These are phyloP conservation scores for Coemansia nantahalensis DNA, from an alignment of 192 early-diverging fungal genomes.

Conservation along the genomic window DNA sequence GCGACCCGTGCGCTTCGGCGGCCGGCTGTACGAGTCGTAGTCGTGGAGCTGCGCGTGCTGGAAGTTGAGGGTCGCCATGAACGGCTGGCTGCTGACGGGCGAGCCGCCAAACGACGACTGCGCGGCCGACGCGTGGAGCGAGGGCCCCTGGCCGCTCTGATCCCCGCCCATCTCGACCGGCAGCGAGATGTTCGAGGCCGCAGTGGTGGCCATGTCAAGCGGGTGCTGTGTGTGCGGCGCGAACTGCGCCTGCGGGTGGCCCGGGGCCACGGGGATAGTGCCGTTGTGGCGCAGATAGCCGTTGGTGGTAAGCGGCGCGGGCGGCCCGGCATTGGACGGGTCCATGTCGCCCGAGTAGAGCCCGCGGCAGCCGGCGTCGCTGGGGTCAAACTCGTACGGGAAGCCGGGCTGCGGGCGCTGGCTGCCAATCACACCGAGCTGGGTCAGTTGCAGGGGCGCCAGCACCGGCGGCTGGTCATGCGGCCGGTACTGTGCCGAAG, in stretches of 20 bases:
- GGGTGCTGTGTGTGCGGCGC: conserved; percentile 26
- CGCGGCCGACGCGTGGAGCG: conserved; percentile 22
- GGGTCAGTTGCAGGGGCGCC: conserved; percentile 43
- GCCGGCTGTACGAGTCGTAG: conserved; percentile 44
- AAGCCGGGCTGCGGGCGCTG: conserved; percentile 35
- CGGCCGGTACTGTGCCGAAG: conserved; percentile 48
- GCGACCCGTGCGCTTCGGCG: conserved; percentile 34
- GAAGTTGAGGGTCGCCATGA: conserved; percentile 44
- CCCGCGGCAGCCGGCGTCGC: conserved; percentile 39
- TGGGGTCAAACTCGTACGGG: conserved; percentile 49
- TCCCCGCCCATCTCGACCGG: conserved; percentile 36
- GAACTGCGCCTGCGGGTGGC: conserved; percentile 11
- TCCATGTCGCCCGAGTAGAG: conserved; percentile 44
- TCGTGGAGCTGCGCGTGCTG: conserved; percentile 47
- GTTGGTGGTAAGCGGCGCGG: conserved; percentile 25
- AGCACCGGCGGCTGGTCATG: conserved; percentile 43
- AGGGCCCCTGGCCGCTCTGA: conserved; percentile 16
- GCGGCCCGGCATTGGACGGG: conserved; percentile 16
- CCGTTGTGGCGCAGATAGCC: conserved; percentile 41
- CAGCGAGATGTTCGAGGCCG: conserved; percentile 32
- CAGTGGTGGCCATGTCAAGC: conserved; percentile 29
- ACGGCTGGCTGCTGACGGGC: conserved; percentile 35
- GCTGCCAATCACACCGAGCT: conserved; percentile 39
- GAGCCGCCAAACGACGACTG: conserved; percentile 46
- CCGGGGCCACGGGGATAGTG: conserved; percentile 28